Evolutionary conservation across 257 asterid genomes (phyloP), one percentile per base, ranked within the genome.

Genomic region (Leptodermis oblonga): DNA sequence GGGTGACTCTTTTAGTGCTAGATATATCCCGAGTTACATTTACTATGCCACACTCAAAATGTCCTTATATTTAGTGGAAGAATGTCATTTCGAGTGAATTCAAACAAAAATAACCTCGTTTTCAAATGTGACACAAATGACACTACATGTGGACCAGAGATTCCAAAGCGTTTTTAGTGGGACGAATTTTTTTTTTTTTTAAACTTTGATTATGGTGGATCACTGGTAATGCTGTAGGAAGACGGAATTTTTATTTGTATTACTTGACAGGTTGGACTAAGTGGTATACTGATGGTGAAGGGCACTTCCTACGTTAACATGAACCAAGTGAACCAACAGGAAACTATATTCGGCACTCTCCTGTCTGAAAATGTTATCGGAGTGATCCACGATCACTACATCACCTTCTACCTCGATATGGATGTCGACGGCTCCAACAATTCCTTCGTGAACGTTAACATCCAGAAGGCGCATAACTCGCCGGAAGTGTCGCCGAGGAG

Each of bases 221-320:
- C n/a, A 17, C 54, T 48, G 20, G 26, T 51, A 20, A 51, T n/a
- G 28, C 12, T 51, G n/a, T n/a, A n/a, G n/a, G n/a, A n/a, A n/a
- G n/a, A n/a, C n/a, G 22, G 41, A 51, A 49, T 31, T 63, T 31
- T n/a, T 8, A 7, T 2, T n/a, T 53, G 13, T 20, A n/a, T 73
- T 17, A 8, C 34, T 20, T 23, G 17, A 17, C 74, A 92, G 98
- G 99, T 93, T 39, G 84, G 95, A 14, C 85, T 93, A 11, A 88
- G 92, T 14, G 99, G 99, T 39, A 93, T 93, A 61, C 79, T 87
- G 78, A 93, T 93, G 71, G 99, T 93, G 59, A 93, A 93, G 79
- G 97, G 97, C 17, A 90, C 99, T 5, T 70, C 88, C 0, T 87
- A 87, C 23, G 81, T 73, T 33, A 88, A 90, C 86, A 80, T 78